These are phyloP conservation scores for Scutellaria barbata DNA, from an alignment of 257 asterid genomes.

Conservation along the genomic window DNA sequence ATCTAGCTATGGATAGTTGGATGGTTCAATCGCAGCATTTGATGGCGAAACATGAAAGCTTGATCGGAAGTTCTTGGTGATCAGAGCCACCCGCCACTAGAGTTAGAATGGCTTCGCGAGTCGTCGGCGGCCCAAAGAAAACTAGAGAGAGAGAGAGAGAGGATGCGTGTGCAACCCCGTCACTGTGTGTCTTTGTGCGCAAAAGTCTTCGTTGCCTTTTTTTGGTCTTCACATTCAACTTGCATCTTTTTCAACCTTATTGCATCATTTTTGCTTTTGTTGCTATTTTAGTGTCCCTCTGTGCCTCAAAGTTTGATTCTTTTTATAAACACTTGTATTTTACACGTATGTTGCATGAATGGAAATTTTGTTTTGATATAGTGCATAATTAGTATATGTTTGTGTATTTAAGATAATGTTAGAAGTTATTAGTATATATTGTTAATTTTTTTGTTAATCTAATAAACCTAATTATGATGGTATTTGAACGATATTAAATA, in stretches of 20 bases:
- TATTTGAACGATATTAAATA: no score
- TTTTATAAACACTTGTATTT: not conserved
- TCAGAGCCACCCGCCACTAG: slow-evolving; percentile 19
- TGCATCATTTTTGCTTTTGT: slow-evolving; percentile 1
- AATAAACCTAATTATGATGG: no score
- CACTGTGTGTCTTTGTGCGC: slow-evolving; percentile 18
- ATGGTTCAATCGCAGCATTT: not conserved
- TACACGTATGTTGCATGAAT: no score
- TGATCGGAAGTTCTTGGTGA: slow-evolving; percentile 19
- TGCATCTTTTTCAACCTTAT: slow-evolving; percentile 12
- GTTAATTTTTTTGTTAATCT: no score
- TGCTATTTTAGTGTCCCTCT: not conserved
- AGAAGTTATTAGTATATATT: no score
- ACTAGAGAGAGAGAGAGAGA: slow-evolving; percentile 26
- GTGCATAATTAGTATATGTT: no score
- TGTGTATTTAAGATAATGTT: no score
- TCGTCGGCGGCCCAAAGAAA: slow-evolving; percentile 37
- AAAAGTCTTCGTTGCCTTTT: slow-evolving; percentile 46
- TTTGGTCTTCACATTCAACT: slow-evolving; percentile 40
- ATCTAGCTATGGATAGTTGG: slow-evolving; percentile 20
- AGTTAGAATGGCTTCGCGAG: slow-evolving; percentile 9
- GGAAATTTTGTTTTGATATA: no score
- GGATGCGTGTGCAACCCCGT: slow-evolving; percentile 7
- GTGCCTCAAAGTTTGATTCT: not conserved
- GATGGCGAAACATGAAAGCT: slow-evolving; percentile 15